These are phyloP conservation scores for Plasmodium chabaudi DNA, from an alignment of 169 alveolate species.

Conservation along the genomic window DNA sequence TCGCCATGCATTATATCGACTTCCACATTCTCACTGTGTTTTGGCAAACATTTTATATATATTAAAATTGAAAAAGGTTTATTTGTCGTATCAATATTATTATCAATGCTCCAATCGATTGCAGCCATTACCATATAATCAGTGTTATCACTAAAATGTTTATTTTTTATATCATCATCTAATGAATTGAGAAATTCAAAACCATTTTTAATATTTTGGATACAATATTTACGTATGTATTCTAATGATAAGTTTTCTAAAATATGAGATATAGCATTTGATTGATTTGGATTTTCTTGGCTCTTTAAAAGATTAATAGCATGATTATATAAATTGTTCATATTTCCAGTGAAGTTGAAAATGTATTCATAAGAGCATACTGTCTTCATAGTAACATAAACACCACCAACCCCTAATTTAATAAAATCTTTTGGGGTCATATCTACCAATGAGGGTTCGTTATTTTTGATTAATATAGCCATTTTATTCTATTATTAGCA, in stretches of 20 bases:
- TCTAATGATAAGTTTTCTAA: constrained; percentile 35
- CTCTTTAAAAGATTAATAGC: constrained; percentile 27
- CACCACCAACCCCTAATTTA: constrained; percentile 63
- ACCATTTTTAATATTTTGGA: constrained; percentile 45
- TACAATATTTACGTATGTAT: constrained; percentile 22
- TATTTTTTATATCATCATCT: constrained; percentile 57
- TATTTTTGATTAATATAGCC: constrained; percentile 50
- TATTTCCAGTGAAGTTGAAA: constrained; percentile 54
- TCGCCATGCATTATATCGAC: constrained; percentile 66
- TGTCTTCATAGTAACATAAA: constrained; percentile 64
- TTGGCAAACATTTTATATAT: constrained; percentile 60
- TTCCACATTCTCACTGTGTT: constrained; percentile 23
- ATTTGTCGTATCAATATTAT: neutral
- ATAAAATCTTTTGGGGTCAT: constrained; percentile 35
- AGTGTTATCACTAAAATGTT: constrained; percentile 46
- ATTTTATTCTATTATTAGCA: constrained; percentile 21
- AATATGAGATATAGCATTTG: constrained; percentile 40
- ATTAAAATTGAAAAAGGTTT: constrained; percentile 38
- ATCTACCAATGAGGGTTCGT: constrained; percentile 47
- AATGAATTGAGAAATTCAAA: constrained; percentile 45
- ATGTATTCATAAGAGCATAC: constrained; percentile 50
- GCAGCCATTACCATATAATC: constrained; percentile 65
- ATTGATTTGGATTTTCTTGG: constrained; percentile 28
- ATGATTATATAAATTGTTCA: constrained; percentile 48
- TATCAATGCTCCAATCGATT: constrained; percentile 23